Conservation (phyloP, 2,329 filamentous ascomycete genomes). For the Albophoma yamanashiensis region DNA sequence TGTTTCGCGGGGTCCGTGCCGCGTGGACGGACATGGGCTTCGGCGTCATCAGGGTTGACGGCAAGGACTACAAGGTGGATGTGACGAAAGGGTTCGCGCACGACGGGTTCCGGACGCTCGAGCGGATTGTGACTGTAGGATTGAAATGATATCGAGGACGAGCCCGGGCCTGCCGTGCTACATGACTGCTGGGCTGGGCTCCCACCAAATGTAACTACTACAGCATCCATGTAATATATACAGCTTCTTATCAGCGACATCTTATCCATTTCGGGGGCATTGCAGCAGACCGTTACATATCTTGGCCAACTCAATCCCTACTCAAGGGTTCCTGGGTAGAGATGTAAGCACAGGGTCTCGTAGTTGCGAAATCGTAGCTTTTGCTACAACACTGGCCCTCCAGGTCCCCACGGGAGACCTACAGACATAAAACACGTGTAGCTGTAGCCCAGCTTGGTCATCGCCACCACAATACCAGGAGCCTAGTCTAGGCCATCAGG, state of each 20-base stretch:
- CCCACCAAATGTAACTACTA: not conserved
- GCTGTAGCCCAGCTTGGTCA: no score
- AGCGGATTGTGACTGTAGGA: slow-evolving; percentile 36
- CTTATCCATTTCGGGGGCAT: not conserved
- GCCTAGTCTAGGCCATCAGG: not conserved
- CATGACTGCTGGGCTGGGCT: not conserved
- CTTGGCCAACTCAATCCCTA: not conserved
- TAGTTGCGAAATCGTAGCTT: not conserved
- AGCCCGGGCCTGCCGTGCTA: not conserved
- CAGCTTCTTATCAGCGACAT: not conserved
- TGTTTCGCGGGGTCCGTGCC: slow-evolving; percentile 35
- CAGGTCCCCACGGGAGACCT: not conserved
- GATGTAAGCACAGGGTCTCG: not conserved
- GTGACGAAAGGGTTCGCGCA: slow-evolving; percentile 45
- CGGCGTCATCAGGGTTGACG: slow-evolving; percentile 35
- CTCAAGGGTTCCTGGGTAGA: not conserved
- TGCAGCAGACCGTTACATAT: not conserved
- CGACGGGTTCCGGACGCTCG: slow-evolving; percentile 47
- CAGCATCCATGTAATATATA: not conserved
- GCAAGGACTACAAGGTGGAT: slow-evolving; percentile 45
- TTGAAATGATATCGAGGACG: slow-evolving; percentile 6
- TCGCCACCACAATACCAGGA: not conserved
- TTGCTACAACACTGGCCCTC: no score
- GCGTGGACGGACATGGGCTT: slow-evolving; percentile 48
- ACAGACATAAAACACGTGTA: no score